A percentile compares a stretch with the other conserved stretches of the same genome.
Conservation (phyloP, 345 rosid genomes). For the Durio zibethinus region DNA sequence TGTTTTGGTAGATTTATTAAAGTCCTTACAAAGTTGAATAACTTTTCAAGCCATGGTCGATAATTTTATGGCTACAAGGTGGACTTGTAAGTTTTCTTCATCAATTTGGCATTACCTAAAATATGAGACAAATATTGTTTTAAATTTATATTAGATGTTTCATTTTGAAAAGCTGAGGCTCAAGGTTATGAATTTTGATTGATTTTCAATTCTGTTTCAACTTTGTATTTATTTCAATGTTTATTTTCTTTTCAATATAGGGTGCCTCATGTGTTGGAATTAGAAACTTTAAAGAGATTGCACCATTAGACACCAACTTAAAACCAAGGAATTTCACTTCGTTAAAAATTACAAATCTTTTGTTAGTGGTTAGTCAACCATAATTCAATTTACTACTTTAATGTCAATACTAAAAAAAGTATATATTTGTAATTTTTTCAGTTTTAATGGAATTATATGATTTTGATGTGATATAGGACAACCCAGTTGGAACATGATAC, state of each 20-base stretch:
- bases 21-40: conserved; percentile 75
- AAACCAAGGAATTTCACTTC: conserved; percentile 68
- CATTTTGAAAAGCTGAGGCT: neutral
- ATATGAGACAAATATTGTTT: too few species aligned
- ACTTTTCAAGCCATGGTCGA: conserved; percentile 87
- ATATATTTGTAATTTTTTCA: too few species aligned
- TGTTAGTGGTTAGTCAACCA: conserved; percentile 50
- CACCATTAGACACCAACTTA: conserved; percentile 52
- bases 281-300: conserved; percentile 68
- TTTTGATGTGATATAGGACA: too few species aligned
- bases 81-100: conserved; percentile 65
- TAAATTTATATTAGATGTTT: neutral
- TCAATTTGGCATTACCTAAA: neutral
- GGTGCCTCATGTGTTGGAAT: conserved; percentile 75
- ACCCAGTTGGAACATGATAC: too few species aligned
- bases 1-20: conserved; percentile 72
- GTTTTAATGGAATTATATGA: too few species aligned
- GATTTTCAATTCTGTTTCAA: neutral
- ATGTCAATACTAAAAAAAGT: neutral
- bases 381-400: too few species aligned
- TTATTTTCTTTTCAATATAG: conserved; percentile 15
- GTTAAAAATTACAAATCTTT: conserved; percentile 58
- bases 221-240: too few species aligned
- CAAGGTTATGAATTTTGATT: neutral
- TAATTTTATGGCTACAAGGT: conserved; percentile 89